These are phyloP conservation scores for Gremmenia infestans DNA, from an alignment of 2,329 filamentous ascomycete genomes.

Conservation along the genomic window DNA sequence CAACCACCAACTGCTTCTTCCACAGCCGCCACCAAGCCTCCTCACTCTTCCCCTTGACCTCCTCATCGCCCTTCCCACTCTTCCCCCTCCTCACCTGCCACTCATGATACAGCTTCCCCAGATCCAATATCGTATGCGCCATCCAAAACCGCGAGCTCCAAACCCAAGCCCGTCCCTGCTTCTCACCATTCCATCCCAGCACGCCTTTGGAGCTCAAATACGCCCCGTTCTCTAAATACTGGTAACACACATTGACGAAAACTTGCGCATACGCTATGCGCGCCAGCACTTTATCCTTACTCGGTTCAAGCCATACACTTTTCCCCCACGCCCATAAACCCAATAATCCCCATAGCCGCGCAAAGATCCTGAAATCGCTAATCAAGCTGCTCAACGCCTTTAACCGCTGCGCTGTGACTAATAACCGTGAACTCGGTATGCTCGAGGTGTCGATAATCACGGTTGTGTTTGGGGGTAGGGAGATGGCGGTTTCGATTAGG, in stretches of 20 bases:
- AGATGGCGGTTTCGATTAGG: conserved; percentile 47
- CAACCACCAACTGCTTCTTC: conserved; percentile 54
- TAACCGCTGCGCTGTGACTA: conserved; percentile 47
- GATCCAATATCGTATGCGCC: conserved; percentile 70
- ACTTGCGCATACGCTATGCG: conserved; percentile 65
- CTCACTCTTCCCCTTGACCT: conserved; percentile 40
- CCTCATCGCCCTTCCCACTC: conserved; percentile 27
- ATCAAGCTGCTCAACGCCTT: conserved; percentile 60
- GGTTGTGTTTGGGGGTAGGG: conserved; percentile 47
- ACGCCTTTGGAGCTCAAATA: conserved; percentile 73
- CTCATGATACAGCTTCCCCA: conserved; percentile 52
- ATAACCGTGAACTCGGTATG: conserved; percentile 27
- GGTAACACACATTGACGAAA: conserved; percentile 61
- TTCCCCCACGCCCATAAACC: conserved; percentile 67
- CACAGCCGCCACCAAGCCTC: conserved; percentile 52
- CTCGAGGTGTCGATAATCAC: conserved; percentile 33
- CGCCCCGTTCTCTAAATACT: conserved; percentile 76
- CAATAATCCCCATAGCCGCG: conserved; percentile 71
- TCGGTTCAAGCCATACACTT: conserved; percentile 34
- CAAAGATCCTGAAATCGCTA: conserved; percentile 66
- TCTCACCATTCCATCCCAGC: conserved; percentile 51
- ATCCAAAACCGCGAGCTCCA: conserved; percentile 81
- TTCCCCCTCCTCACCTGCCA: conserved; percentile 25
- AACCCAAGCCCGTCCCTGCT: conserved; percentile 56
- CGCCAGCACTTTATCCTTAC: conserved; percentile 40